These are phyloP conservation scores for Coemansia sp. DNA, from an alignment of 192 early-diverging fungal genomes.

Conservation along the genomic window DNA sequence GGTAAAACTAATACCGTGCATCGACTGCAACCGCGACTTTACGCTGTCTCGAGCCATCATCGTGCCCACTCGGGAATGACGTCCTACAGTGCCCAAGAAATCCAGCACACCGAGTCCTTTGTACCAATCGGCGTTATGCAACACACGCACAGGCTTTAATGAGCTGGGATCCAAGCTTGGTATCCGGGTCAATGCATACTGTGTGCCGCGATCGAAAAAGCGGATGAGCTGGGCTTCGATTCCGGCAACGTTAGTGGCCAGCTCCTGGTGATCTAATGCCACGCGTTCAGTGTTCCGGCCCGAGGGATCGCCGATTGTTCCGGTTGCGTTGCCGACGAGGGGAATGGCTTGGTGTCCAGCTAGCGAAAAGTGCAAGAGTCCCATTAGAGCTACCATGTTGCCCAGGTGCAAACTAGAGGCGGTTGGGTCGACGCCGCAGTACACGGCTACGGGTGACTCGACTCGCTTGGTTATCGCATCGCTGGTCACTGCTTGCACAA, in stretches of 20 bases:
- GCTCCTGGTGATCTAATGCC: constrained; percentile 59
- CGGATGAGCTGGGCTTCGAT: constrained; percentile 72
- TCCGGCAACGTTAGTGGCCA: constrained; percentile 62
- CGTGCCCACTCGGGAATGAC: constrained; percentile 70
- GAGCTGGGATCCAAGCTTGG: constrained; percentile 33
- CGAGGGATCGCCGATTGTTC: constrained; percentile 89
- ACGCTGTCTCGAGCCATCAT: constrained; percentile 94
- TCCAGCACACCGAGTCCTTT: constrained; percentile 67
- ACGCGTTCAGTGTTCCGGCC: constrained; percentile 80
- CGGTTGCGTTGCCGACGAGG: constrained; percentile 91
- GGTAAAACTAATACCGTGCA: constrained; percentile 90
- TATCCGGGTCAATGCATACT: constrained; percentile 32
- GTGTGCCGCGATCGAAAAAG: constrained; percentile 65
- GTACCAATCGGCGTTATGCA: constrained; percentile 87
- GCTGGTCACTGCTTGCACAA: constrained; percentile 62
- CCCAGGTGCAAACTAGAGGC: constrained; percentile 88
- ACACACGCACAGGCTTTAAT: constrained; percentile 58
- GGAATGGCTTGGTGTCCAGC: constrained; percentile 79
- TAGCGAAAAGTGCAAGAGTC: constrained; percentile 81
- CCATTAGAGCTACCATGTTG: constrained; percentile 83
- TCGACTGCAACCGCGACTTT: constrained; percentile 70
- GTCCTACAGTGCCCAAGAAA: constrained; percentile 78
- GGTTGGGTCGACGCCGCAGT: constrained; percentile 94
- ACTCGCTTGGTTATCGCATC: constrained; percentile 16
- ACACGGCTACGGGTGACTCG: constrained; percentile 55